Conservation (phyloP, 2,329 filamentous ascomycete species). For the Ceratocystis lukuohia region DNA sequence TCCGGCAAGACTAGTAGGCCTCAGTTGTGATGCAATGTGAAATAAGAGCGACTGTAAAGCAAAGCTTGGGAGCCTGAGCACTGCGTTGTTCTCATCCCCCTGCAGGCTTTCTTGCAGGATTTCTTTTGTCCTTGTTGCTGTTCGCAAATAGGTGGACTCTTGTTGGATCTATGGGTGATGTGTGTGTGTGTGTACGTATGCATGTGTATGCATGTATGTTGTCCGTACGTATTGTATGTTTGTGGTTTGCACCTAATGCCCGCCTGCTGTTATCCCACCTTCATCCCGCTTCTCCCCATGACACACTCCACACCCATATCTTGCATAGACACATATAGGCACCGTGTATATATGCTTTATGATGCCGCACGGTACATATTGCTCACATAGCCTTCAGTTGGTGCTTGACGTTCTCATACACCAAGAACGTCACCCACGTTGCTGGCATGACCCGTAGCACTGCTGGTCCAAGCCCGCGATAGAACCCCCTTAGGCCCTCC, state of each 20-base stretch:
- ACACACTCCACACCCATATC: not conserved
- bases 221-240: too few species aligned
- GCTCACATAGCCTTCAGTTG: slow-evolving; percentile 39
- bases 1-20: not conserved
- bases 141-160: too few species aligned
- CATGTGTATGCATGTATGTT: too few species aligned
- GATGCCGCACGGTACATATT: too few species aligned
- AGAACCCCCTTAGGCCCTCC: slow-evolving; percentile 75
- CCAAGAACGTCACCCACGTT: slow-evolving; percentile 91
- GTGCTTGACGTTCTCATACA: slow-evolving; percentile 85
- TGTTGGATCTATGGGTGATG: too few species aligned
- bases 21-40: not conserved
- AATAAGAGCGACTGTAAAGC: not conserved
- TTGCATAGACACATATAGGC: too few species aligned
- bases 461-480: slow-evolving; percentile 79
- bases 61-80: not conserved
- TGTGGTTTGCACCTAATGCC: too few species aligned
- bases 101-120: not conserved
- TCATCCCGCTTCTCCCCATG: not conserved
- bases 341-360: too few species aligned
- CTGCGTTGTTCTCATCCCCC: not conserved
- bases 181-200: too few species aligned
- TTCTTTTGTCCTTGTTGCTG: not conserved
- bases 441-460: slow-evolving; percentile 84
- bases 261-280: too few species aligned